These are phyloP conservation scores for Paramecium tetraurelia DNA, from an alignment of 73 alveolate genomes.

Conservation along the genomic window DNA sequence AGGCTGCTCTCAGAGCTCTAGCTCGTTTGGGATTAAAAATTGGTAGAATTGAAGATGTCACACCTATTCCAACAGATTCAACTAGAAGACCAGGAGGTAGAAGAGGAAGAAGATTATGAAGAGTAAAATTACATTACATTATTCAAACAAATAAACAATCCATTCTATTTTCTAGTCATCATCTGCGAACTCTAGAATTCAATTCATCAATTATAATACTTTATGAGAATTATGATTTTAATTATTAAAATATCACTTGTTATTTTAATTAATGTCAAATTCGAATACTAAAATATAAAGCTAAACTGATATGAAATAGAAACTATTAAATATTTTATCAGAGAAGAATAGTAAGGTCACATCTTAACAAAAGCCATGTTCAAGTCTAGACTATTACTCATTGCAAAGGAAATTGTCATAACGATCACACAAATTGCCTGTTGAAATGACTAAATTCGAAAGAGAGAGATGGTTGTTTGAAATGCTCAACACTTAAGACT, in stretches of 20 bases:
- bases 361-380: constrained; percentile 17
- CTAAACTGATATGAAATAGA: constrained; percentile 50
- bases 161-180: background rate
- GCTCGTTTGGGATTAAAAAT: constrained; percentile 98
- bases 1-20: constrained; percentile 99
- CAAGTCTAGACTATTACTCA: background rate
- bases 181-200: background rate
- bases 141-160: background rate
- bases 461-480: constrained; percentile 50
- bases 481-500: constrained; percentile 21
- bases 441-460: constrained; percentile 45
- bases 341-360: constrained; percentile 2
- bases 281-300: background rate
- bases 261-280: background rate
- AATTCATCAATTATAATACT: background rate
- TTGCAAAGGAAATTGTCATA: background rate
- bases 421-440: constrained; percentile 48
- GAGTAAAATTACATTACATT: background rate
- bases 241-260: background rate
- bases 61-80: constrained; percentile 99
- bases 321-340: constrained; percentile 34
- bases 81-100: constrained; percentile 99
- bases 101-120: constrained; percentile 99
- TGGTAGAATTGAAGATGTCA: constrained; percentile 99
- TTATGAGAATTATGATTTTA: background rate